Percentiles rank a stretch among this genome's conserved stretches.
Evolutionary conservation across 441 rosid species (phyloP).

Genomic region (Pelargonium myrrhifolium): DNA sequence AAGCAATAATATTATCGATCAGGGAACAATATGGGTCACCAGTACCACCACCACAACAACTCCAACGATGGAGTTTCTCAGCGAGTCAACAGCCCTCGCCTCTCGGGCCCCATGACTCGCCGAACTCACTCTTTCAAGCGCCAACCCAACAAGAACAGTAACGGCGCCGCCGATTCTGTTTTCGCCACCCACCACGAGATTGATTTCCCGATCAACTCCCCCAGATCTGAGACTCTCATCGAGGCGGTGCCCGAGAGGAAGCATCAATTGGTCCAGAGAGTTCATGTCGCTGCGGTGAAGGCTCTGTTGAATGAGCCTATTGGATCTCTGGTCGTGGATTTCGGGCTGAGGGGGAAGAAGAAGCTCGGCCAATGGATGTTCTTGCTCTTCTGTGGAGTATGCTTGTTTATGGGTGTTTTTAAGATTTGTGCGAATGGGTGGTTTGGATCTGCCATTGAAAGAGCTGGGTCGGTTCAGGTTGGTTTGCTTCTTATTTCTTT

Average conservation of each 20-base stretch:
- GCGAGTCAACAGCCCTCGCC: conserved; percentile 76
- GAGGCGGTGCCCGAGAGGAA: conserved; percentile 17
- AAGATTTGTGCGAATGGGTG: conserved; percentile 80
- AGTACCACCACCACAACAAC: conserved; percentile 25
- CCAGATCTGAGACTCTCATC: conserved; percentile 50
- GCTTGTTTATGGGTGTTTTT: conserved; percentile 76
- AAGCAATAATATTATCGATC: too few relatives aligned
- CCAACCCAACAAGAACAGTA: conserved; percentile 18
- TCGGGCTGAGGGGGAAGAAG: conserved; percentile 61
- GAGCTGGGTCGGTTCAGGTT: conserved; percentile 47
- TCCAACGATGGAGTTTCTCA: conserved; percentile 59
- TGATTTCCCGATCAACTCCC: conserved; percentile 58
- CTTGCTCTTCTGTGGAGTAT: conserved; percentile 60
- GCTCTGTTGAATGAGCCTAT: conserved; percentile 43
- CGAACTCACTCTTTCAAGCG: conserved; percentile 89
- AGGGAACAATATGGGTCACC: conserved; percentile 41
- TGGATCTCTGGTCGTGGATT: conserved; percentile 50
- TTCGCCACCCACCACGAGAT: conserved; percentile 50
- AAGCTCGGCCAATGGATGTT: conserved; percentile 79
- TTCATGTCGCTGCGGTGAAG: conserved; percentile 30
- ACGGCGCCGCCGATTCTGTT: conserved; percentile 1
- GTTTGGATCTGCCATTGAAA: conserved; percentile 80
- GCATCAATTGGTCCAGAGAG: conserved; percentile 45
- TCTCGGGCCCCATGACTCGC: conserved; percentile 80
- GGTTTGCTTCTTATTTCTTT: not conserved